Evolutionary conservation across 176 grass and related monocot species (phyloP), one percentile per base, ranked within the genome.

Genomic region (Ensete glaucum): DNA sequence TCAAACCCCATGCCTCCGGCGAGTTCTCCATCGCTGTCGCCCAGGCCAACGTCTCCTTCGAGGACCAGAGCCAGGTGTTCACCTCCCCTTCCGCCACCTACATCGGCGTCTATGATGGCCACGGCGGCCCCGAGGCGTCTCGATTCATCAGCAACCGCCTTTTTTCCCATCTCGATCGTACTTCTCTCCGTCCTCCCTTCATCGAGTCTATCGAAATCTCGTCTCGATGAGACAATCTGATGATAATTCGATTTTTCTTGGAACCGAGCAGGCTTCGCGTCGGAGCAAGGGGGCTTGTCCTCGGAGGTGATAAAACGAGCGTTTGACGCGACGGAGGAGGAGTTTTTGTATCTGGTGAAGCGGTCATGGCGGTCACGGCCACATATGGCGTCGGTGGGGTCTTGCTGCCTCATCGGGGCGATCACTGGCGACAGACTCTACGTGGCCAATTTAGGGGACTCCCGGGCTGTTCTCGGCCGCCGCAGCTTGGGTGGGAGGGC

Each of bases 391-490:
- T 70, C 34, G 16, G 67, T 51, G 19, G 67, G 67, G 15, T 50
- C 67, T 19, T 70, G 67, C 34, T 70, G 67, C 19, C 67, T 70
- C 67, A 13, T 70, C 15, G 67, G 67, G 4, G 67, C 48, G 67
- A 70, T 70, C 67, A 19, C 67, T 17, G 67, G 48, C 2, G 67
- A 70, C 67, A 50, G 6, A 48, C 48, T 70, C 43, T 70, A 70
- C 67, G 67, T 70, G 67, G 67, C 67, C 48, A 70, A 70, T 20
- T 17, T 70, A 43, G 67, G 67, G 19, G 67, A 70, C 14, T 70
- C 67, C 67, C 50, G 67, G 67, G 67, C 15, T 70, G 67, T 70
- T 52, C 67, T 70, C 51, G 67, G 67, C 34, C 67, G 67, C 67
- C 19, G 17, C 48, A 70, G 67, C 67, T 51, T 20, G 19, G 67